Evolutionary conservation across 2,329 filamentous ascomycete species (phyloP), one percentile per base, ranked within the genome.

Genomic region (Teratosphaeria viscida): DNA sequence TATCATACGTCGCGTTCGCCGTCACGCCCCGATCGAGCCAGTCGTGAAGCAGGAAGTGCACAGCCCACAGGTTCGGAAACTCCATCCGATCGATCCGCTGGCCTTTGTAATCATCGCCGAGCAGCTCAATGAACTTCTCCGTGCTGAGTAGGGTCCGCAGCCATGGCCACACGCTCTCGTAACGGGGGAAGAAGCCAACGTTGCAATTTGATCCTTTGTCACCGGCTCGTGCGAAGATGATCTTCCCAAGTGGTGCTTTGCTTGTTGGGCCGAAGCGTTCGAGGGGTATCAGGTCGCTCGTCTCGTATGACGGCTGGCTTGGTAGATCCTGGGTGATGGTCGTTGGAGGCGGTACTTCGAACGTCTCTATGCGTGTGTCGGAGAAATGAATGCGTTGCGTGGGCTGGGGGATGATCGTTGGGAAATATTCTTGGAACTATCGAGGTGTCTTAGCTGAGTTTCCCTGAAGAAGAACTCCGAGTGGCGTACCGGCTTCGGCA

Each of bases 111-210:
- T 72, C 70, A 27, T 70, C 66, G 14, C 62, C 68, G 35, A 73
- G 56, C 35, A 73, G 53, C n/a, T 62, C 55, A 55, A 64, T 65
- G 47, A 72, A 62, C 19, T 60, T 70, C 4, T 67, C 62, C 2
- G 64, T 57, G 26, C 64, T 66, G 3, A 72, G 60, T 1, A 69
- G 43, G 23, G 61, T 64, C 12, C 67, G 63, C 12, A 72, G 58
- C 71, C 71, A 73, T 19, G 68, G 62, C 61, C 65, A 73, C 23
- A 70, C 66, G 16, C 70, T 68, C 6, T 63, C 53, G 56, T 64
- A 61, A 4, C 75, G 70, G 4, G 78, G 75, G 61, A 77, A 82
- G 62, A 73, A 61, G 57, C 74, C 71, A 2, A 71, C 64, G 49
- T 72, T 72, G 16, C 67, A 67, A 53, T 72, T 70, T 2, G 62